Base-by-base conservation (phyloP, 768 basidiomycete genomes). In the Cyclocybe aegerita region DNA sequence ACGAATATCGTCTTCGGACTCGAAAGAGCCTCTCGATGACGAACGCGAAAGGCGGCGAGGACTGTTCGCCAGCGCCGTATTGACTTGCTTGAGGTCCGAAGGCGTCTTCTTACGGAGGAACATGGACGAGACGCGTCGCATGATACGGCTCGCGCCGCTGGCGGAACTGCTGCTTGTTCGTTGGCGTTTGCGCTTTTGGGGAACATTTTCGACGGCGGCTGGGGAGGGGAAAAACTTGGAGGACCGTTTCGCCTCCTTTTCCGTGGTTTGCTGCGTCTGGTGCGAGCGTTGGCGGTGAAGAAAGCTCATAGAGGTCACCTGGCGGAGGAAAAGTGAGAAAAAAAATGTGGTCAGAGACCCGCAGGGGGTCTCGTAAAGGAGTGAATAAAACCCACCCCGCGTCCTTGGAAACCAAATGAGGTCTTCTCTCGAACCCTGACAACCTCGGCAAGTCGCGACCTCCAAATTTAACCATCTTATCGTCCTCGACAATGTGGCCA, bases 1-100 rank as follows among this genome's bases (percentile, higher is more conserved):
- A 23, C 76, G 72, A 46, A 78, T 78, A 31, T 78, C 75, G 41
- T 74, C 73, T n/a, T 65, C 63, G 4, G 63, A 64, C 15, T 60
- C 61, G 9, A 54, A 42, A 31, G 54, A 52, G 39, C 57, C 53
- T 31, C 48, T 34, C 31, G 50, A 48, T 39, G 61, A 60, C n/a
- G 55, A 49, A 39, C 14, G 44, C 15, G 55, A 54, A 15, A 45
- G 31, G 5, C 54, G 43, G 16, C 49, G 52, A 5, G 56, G 49
- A 40, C 52, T 46, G 14, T 42, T 57, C 41, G 41, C 39, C 15
- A 60, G 34, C 30, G 51, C 48, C 41, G 43, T 39, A 44, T 58
- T 56, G 48, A 57, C 54, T 1, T 61, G 48, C 31, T 50, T 52
- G 31, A 61, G 49, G 43, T 59, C 50, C 23, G 48, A 29, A 7